phyloP scores from a whole-genome alignment of 495 filamentous ascomycete genomes.

The Schizothecium vesticola region DNA sequence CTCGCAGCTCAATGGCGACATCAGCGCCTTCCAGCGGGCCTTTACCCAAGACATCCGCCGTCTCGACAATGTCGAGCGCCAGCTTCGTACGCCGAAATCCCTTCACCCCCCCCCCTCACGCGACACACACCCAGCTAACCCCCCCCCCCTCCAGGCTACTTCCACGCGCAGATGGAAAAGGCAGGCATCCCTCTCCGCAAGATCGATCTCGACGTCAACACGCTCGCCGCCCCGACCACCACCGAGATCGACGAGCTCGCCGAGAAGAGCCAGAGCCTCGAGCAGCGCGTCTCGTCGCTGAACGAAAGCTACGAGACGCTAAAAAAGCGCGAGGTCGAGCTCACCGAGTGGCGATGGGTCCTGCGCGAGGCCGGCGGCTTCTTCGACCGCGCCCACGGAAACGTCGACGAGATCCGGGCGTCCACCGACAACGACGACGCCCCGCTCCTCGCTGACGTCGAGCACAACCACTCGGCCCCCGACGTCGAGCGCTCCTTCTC shows the following conservation, averaged over 20 bases:
- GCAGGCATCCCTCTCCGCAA: conserved; percentile 73
- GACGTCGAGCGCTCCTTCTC: conserved; percentile 82
- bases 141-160: conserved; percentile 59
- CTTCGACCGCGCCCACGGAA: conserved; percentile 92
- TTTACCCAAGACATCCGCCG: conserved; percentile 97
- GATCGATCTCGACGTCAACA: conserved; percentile 79
- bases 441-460: conserved; percentile 76
- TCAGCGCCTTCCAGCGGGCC: conserved; percentile 90
- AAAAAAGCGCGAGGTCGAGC: conserved; percentile 93
- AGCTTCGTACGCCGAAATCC: conserved; percentile 65
- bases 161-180: conserved; percentile 92
- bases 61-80: conserved; percentile 95
- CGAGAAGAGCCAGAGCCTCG: conserved; percentile 84
- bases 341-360: conserved; percentile 97
- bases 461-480: conserved; percentile 70
- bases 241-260: conserved; percentile 93
- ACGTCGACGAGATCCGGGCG: conserved; percentile 91
- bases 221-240: conserved; percentile 77
- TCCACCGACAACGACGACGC: conserved; percentile 85
- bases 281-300: conserved; percentile 82
- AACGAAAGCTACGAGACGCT: conserved; percentile 98
- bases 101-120: background rate
- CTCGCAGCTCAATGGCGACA: conserved; percentile 78
- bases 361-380: conserved; percentile 91
- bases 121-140: background rate